A percentile compares a stretch with the other conserved stretches of the same genome.
phyloP scores from a whole-genome alignment of 768 basidiomycete genomes.

The Chalciporus sphaerocephalus region DNA sequence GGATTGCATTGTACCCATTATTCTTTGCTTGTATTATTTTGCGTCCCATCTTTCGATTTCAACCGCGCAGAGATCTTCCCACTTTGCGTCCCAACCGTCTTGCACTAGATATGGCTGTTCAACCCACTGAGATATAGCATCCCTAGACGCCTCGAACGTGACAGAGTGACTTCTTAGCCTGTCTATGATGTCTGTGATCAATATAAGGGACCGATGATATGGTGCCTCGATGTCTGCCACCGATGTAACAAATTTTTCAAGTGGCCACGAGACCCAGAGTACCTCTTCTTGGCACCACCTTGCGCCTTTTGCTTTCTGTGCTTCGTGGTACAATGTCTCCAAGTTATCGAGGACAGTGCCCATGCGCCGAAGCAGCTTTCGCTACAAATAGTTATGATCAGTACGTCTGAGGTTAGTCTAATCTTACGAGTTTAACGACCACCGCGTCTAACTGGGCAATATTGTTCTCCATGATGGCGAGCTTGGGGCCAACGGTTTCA shows the following conservation, averaged over 20 bases:
- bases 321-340: constrained; percentile 62
- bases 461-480: constrained; percentile 62
- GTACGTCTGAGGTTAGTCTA: background rate
- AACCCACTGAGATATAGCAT: constrained; percentile 60
- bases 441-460: constrained; percentile 57
- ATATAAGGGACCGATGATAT: constrained; percentile 62
- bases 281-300: constrained; percentile 68
- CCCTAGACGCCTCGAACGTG: constrained; percentile 66
- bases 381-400: constrained; percentile 35
- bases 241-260: constrained; percentile 67
- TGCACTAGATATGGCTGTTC: constrained; percentile 66
- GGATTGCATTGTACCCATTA: constrained; percentile 17
- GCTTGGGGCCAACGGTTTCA: constrained; percentile 59
- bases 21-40: constrained; percentile 23
- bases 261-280: constrained; percentile 78
- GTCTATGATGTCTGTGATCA: constrained; percentile 53
- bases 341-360: constrained; percentile 57
- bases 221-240: constrained; percentile 53
- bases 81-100: constrained; percentile 61
- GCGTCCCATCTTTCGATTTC: constrained; percentile 71
- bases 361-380: constrained; percentile 69
- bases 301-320: constrained; percentile 67
- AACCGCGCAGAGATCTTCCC: constrained; percentile 76
- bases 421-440: constrained; percentile 60
- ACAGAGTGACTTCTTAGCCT: constrained; percentile 59